Evolutionary conservation across 208 protist genomes (phyloP).

Genomic region (Crithidia expoeki): DNA sequence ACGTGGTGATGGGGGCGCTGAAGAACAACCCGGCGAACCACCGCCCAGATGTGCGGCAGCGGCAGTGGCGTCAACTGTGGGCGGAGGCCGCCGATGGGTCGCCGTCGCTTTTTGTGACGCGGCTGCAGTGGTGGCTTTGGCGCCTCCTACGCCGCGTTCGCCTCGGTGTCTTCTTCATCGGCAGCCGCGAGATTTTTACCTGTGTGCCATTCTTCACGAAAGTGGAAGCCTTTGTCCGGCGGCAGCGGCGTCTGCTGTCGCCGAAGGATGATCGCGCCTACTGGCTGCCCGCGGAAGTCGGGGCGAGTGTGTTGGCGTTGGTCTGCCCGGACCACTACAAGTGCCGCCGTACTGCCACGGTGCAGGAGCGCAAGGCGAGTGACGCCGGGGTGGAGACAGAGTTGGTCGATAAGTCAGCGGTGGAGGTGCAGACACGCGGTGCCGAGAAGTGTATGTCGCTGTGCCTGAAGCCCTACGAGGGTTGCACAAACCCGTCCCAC

Average conservation of each 20-base stretch:
- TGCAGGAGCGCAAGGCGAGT: constrained; percentile 37
- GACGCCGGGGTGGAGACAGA: constrained; percentile 19
- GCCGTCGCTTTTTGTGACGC: constrained; percentile 47
- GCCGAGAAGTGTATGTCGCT: constrained; percentile 55
- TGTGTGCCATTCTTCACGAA: constrained; percentile 62
- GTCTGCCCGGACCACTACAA: constrained; percentile 80
- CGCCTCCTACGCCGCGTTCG: constrained; percentile 57
- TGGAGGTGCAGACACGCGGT: constrained; percentile 56
- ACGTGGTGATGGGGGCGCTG: constrained; percentile 31
- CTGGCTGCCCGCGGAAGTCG: constrained; percentile 73
- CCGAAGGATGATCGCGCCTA: constrained; percentile 40
- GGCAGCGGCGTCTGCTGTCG: constrained; percentile 40
- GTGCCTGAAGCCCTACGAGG: constrained; percentile 67
- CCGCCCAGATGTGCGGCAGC: constrained; percentile 34
- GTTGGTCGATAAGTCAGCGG: constrained; percentile 6
- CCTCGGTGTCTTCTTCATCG: constrained; percentile 62
- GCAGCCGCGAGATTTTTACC: constrained; percentile 64
- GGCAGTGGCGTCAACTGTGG: constrained; percentile 42
- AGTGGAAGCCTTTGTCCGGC: constrained; percentile 62
- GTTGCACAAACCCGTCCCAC: constrained; percentile 66
- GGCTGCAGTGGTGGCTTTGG: constrained; percentile 84
- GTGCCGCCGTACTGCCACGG: constrained; percentile 58
- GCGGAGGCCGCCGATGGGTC: constrained; percentile 33
- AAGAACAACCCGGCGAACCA: constrained; percentile 21
- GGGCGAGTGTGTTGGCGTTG: constrained; percentile 57